Evolutionary conservation across 352 stramenopile species (phyloP), one percentile per base, ranked within the genome.

Genomic region (Halophytophthora polymorphica): DNA sequence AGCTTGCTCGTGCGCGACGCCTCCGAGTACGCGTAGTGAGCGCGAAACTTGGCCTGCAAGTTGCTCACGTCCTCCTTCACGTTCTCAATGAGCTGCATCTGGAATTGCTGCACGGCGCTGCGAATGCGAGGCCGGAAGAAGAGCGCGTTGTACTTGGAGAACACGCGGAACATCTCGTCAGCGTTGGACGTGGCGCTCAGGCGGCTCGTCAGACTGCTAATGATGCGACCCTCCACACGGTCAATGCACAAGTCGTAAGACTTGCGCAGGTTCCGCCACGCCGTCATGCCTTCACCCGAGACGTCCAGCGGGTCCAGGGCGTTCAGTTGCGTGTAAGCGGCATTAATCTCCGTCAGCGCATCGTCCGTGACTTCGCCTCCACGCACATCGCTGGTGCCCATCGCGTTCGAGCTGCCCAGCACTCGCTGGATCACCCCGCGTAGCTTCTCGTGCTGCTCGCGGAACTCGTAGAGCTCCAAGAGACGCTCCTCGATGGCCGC

Each of bases 31-130:
- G 98, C 94, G 61, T 99, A 99, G 44, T 98, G 86, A 6, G 82
- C 74, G 17, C 86, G 88, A 43, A 98, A 97, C 49, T 97, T 98
- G 12, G 95, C 87, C 66, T 99, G 96, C 7, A 99, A 72, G 38
- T 86, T 96, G 64, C 96, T 90, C 3, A 99, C 92, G 50, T 98
- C 96, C 43, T 98, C 78, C 38, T 97, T 93, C 11, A 99, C 96
- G 23, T 98, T 99, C 54, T 97, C 92, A 53, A 99, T 98, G 7
- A 99, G 80, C 56, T 98, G 90, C 66, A 98, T 96, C 64, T 99
- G 97, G 66, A 99, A 99, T 79, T 99, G 96, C 57, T 99, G 97
- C 23, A 99, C 97, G 4, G 97, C 96, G 25, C 80, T 93, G 19
- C 88, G 88, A 58, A 97, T 96, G 15, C 96, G 88, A 38, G 95